A percentile compares a stretch with the other conserved stretches of the same genome.
phyloP scores from a whole-genome alignment of 805 yeast species.

The Candida mattraensis region DNA sequence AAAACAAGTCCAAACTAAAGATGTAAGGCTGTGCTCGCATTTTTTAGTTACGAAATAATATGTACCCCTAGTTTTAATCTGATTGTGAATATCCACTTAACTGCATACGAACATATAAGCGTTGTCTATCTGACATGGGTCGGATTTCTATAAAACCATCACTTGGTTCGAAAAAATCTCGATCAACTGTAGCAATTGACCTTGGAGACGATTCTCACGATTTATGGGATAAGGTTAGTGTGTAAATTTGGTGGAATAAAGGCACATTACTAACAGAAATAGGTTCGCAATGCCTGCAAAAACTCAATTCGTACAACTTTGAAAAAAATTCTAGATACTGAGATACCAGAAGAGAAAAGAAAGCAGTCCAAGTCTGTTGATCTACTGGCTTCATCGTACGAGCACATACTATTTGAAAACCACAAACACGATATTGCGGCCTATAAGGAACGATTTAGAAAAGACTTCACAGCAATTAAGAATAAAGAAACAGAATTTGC shows the following conservation, averaged over 20 bases:
- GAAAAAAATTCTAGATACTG: constrained; percentile 4
- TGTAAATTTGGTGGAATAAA: not conserved
- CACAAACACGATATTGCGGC: constrained; percentile 17
- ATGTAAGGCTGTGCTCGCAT: constrained; percentile 15
- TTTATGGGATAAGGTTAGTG: constrained; percentile 24
- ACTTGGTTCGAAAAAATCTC: constrained; percentile 8
- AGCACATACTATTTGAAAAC: constrained; percentile 21
- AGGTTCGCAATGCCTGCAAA: constrained; percentile 28
- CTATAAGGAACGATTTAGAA: constrained; percentile 31
- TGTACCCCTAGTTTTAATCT: too few relatives aligned
- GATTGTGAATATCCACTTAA: too few relatives aligned
- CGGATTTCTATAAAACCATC: constrained; percentile 1
- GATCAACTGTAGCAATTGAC: constrained; percentile 4
- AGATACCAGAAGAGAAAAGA: constrained; percentile 2
- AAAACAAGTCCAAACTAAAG: constrained; percentile 22
- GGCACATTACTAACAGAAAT: constrained; percentile 4
- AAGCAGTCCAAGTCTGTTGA: constrained; percentile 1
- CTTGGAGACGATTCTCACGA: constrained; percentile 28
- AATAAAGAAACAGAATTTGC: constrained; percentile 29
- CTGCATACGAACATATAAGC: not conserved
- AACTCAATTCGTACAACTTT: constrained; percentile 22
- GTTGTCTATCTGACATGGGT: constrained; percentile 2
- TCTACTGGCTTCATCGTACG: constrained; percentile 24
- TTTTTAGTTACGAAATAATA: too few relatives aligned
- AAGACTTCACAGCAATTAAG: constrained; percentile 32